Base-by-base conservation (phyloP, 2,329 filamentous ascomycete genomes). In the Fusarium tuaranense region DNA sequence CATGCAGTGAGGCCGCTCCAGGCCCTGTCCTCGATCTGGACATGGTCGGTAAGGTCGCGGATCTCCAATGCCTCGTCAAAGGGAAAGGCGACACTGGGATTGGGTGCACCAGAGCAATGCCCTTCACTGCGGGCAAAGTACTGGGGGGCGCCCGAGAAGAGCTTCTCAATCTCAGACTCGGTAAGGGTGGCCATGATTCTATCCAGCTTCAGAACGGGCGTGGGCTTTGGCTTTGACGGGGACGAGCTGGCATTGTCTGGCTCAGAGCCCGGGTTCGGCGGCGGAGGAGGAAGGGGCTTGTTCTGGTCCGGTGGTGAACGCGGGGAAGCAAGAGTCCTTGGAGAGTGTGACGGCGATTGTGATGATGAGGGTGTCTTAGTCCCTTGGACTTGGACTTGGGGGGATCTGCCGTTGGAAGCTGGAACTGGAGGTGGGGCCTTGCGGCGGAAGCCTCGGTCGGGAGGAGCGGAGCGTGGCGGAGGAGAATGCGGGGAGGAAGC, bases 111-210 rank as follows among this genome's bases (percentile, higher is more conserved):
- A 68, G 87, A 88, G 79, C 86, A 89, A 80, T 91, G 88, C 44
- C 89, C 88, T 76, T 90, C 88, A 68, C 87, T 88, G 63, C 89
- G 87, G 74, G 90, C 88, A 80, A 91, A 91, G 84, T 92, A 94
- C 80, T 93, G 92, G 72, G 92, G 92, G 51, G 92, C 92, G n/a
- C 92, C 92, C 30, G 92, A 93, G 85, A 94, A 94, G 78, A 94
- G 87, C 81, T 91, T 90, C 82, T 92, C 90, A 62, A 94, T 84
- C 74, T 93, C 90, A 46, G 86, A 84, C 55, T 90, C 87, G 76
- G 83, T 87, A 68, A 93, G 84, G 59, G 87, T 87, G 53, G 89
- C 85, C 87, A 92, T 92, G 82, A 90, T 91, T 80, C 87, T 86
- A 70, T 87, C 84, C 44, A 91, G 82, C 77, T 86, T 89, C 70